Base-by-base conservation (phyloP, 2,329 filamentous ascomycete genomes). In the Colletotrichum limetticola region DNA sequence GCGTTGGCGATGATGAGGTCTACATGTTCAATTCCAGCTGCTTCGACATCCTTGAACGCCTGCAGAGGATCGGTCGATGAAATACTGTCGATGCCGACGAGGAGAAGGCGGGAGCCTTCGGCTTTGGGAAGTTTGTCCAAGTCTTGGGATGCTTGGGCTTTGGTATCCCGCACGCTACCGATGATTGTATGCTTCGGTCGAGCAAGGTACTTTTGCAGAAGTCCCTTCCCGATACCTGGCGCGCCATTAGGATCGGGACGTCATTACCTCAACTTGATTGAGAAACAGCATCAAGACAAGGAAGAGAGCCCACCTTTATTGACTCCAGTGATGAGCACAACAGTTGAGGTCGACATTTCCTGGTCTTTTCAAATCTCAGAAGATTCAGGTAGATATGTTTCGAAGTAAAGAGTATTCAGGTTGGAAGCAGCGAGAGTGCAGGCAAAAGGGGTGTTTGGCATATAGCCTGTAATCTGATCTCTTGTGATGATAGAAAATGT, bases 151-250 rank as follows among this genome's bases (percentile, higher is more conserved):
- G 84, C 83, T 12, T 58, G n/a, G 2, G 57, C 35, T 6, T 55
- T 55, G 37, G 9, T 56, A 26, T 75, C 57, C 4, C 73, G 73
- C 35, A 84, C 78, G 6, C 81, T 82, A 24, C 82, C 83, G 16
- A 86, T 81, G 53, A 86, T 81, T 22, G 77, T 83, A 22, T 79
- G 81, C 56, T 82, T 76, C 1, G 84, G 80, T 1, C 80, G 76
- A 1, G 75, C 71, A 52, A 87, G 82, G 74, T 83, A 83, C 3
- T 11, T 46, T 16, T 70, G 14, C 24, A 52, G 30, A 49, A 75
- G 46, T 9, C 22, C 70, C 16, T 46, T 68, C 19, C 73, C 70
- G 28, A 73, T n/a, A 24, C 73, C 73, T 70, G 19, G 22, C 7
- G 53, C 24, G 35, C n/a, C 19, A 42, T 32, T 37, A 56, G 9